Conservation (phyloP, 495 filamentous ascomycete genomes). For the Thermothielavioides terrestris region DNA sequence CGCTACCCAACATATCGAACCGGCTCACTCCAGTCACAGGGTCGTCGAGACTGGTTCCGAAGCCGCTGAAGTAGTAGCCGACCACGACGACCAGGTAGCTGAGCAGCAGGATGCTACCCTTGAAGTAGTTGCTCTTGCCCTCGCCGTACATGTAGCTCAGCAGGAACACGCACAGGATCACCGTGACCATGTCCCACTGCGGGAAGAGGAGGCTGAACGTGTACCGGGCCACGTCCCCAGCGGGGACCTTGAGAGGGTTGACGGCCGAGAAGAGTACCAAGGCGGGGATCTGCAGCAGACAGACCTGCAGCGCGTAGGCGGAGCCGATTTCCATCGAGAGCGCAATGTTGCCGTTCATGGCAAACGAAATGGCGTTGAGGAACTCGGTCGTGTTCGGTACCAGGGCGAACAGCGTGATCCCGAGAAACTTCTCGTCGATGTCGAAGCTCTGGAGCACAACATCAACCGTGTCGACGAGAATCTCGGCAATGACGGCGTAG, state of each 20-base stretch:
- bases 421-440: conserved; percentile 96
- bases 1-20: conserved; percentile 57
- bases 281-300: conserved; percentile 90
- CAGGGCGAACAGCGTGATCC: conserved; percentile 92
- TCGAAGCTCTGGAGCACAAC: conserved; percentile 81
- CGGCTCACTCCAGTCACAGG: conserved; percentile 52
- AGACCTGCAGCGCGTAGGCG: conserved; percentile 94
- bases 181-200: conserved; percentile 98
- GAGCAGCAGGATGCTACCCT: conserved; percentile 85
- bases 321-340: conserved; percentile 98
- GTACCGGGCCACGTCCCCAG: conserved; percentile 54
- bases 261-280: conserved; percentile 82
- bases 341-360: conserved; percentile 99
- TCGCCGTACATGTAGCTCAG: conserved; percentile 97
- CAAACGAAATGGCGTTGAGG: conserved; percentile 96
- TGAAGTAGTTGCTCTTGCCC: conserved; percentile 92
- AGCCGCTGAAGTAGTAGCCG: conserved; percentile 84
- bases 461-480: conserved; percentile 92
- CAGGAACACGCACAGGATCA: conserved; percentile 95
- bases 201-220: conserved; percentile 95
- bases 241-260: conserved; percentile 30
- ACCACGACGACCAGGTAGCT: conserved; percentile 88
- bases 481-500: conserved; percentile 94
- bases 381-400: conserved; percentile 99
- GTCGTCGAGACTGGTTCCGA: conserved; percentile 50